Evolutionary conservation across 1,139 yeast species (phyloP).

Genomic region (Lodderomyces pseudojiufengensis): DNA sequence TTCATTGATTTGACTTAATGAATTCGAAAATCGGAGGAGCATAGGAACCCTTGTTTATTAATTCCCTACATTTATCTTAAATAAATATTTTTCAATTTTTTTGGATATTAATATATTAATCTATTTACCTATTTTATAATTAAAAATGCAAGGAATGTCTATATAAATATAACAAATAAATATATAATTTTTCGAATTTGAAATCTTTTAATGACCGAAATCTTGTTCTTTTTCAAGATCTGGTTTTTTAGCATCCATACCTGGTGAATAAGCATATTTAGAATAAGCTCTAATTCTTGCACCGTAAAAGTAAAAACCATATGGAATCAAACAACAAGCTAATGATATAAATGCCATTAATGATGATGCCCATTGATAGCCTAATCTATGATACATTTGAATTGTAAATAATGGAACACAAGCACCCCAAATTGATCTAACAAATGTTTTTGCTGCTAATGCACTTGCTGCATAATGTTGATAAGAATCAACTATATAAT

Average conservation of each 20-base stretch:
- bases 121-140: neutral
- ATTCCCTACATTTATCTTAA: too few relatives aligned
- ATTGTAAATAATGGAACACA: slow-evolving; percentile 70
- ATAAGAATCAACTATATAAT: slow-evolving; percentile 67
- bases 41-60: too few relatives aligned
- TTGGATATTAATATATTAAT: neutral
- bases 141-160: neutral
- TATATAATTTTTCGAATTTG: neutral
- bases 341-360: slow-evolving; percentile 62
- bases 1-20: too few relatives aligned
- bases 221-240: neutral
- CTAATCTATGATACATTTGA: slow-evolving; percentile 71
- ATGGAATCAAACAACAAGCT: slow-evolving; percentile 63
- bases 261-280: slow-evolving; percentile 48
- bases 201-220: slow-evolving; percentile 4
- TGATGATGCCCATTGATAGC: slow-evolving; percentile 68
- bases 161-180: neutral
- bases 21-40: too few relatives aligned
- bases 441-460: slow-evolving; percentile 62
- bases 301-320: slow-evolving; percentile 49
- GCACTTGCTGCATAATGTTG: slow-evolving; percentile 72
- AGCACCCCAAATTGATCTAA: slow-evolving; percentile 72
- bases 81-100: too few relatives aligned
- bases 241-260: slow-evolving; percentile 14
- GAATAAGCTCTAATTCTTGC: slow-evolving; percentile 51